phyloP scores from a whole-genome alignment of 2,329 filamentous ascomycete species.

The Fonsecaea pugnacius region DNA sequence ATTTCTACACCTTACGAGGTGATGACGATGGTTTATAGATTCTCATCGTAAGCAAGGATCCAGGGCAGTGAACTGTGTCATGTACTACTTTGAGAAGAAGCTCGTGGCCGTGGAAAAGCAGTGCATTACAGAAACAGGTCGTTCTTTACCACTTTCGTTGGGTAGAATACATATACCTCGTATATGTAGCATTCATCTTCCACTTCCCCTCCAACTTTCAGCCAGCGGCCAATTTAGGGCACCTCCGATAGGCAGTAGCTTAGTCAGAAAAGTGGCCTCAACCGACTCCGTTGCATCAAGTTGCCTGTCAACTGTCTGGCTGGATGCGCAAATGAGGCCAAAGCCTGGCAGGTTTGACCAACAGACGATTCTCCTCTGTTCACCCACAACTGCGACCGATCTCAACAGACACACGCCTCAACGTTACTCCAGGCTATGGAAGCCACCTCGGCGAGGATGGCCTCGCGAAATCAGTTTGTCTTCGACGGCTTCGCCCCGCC shows the following conservation, averaged over 20 bases:
- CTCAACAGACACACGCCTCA: background rate
- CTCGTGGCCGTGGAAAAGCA: too few species aligned
- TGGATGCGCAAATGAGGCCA: background rate
- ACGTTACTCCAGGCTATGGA: constrained; percentile 62
- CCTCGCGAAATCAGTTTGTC: constrained; percentile 90
- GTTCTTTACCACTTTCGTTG: too few species aligned
- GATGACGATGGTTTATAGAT: background rate
- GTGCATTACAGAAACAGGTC: too few species aligned
- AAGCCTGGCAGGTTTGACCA: background rate
- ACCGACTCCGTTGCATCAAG: background rate
- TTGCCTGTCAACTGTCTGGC: background rate
- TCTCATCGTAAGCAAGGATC: background rate
- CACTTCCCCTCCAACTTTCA: too few species aligned
- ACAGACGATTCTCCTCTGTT: background rate
- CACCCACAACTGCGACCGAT: background rate
- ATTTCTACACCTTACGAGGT: background rate
- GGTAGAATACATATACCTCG: too few species aligned
- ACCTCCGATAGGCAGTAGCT: too few species aligned
- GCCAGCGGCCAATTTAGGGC: too few species aligned
- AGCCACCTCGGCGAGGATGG: constrained; percentile 92
- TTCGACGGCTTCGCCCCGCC: constrained; percentile 81
- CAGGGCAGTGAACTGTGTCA: too few species aligned
- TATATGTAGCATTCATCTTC: too few species aligned
- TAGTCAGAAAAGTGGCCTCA: background rate
- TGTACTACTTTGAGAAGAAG: too few species aligned